Evolutionary conservation across 306 rosid genomes (phyloP), one percentile per base, ranked within the genome.

Genomic region (Biancaea sappan): DNA sequence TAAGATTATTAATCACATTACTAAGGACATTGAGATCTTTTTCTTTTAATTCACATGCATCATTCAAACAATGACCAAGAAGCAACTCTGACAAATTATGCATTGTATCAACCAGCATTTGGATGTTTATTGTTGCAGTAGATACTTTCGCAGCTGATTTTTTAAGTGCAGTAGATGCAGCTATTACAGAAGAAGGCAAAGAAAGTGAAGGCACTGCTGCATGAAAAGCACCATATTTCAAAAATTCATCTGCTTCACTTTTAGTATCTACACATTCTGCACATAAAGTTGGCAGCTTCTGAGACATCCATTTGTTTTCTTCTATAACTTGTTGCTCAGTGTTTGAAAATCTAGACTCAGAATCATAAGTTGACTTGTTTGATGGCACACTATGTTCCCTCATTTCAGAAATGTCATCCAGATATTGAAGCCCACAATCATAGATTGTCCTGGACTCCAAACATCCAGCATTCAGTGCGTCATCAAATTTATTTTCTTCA

Each of bases 61-160:
- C 81, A 77, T 75, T 82, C 48, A 67, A 64, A 81, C 87, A 84
- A 78, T 88, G 86, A 68, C 19, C 44, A 69, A 90, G 82, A 79
- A 95, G 93, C 74, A 85, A 48, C 19, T 90, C 92, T 52, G 98
- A 90, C 77, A 88, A 50, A 73, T 81, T 84, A 54, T 75, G 84
- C 81, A 95, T 75, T 4, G 79, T 79, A 69, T 80, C 78, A 69
- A 92, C 81, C 84, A 95, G 77, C 80, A 72, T 69, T 65, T 61
- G 87, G 79, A 84, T 83, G 85, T 87, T 87, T 58, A 84, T 63
- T 72, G 82, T 92, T 18, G 61, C 68, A 77, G 54, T 56, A 66
- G 90, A 69, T 26, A 77, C 88, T 65, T 79, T 78, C 61, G 7
- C 77, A 68, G 31, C 57, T 31, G 84, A 51, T 70, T 79, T 76